Evolutionary conservation across 2,329 filamentous ascomycete genomes (phyloP).

Genomic region (Coniochaeta sp.): DNA sequence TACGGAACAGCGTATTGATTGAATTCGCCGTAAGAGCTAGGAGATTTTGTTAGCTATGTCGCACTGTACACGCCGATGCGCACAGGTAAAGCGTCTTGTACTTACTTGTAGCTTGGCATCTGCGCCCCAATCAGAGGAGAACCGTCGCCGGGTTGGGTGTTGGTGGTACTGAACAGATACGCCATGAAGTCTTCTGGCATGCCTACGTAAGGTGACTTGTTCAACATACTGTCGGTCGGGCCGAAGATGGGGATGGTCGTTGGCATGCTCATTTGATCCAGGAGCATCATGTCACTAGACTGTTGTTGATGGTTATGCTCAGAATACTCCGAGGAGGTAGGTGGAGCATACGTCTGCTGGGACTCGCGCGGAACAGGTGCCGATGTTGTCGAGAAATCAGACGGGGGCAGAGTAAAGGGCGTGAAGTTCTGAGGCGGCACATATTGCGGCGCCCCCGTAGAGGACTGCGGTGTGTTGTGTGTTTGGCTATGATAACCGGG

Average conservation of each 20-base stretch:
- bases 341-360: constrained; percentile 25
- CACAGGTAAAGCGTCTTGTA: constrained; percentile 5
- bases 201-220: constrained; percentile 75
- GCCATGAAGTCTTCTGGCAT: constrained; percentile 84
- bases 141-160: constrained; percentile 37
- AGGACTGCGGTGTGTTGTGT: constrained; percentile 35
- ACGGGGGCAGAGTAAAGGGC: constrained; percentile 54
- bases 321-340: constrained; percentile 34
- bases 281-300: constrained; percentile 47
- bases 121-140: constrained; percentile 45
- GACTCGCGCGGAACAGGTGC: constrained; percentile 26
- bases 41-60: neutral
- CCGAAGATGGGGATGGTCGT: constrained; percentile 83
- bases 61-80: neutral
- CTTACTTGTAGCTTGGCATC: constrained; percentile 42
- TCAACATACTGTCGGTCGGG: constrained; percentile 60
- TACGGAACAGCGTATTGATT: constrained; percentile 43
- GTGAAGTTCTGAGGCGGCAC: constrained; percentile 55
- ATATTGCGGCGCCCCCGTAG: constrained; percentile 30
- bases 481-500: constrained; percentile 40
- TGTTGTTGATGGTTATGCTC: constrained; percentile 35
- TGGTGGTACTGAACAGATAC: constrained; percentile 66
- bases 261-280: constrained; percentile 55
- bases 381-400: constrained; percentile 42
- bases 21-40: constrained; percentile 37